Base-by-base conservation (phyloP, 2,329 filamentous ascomycete species). In the Fusarium chaquense region DNA sequence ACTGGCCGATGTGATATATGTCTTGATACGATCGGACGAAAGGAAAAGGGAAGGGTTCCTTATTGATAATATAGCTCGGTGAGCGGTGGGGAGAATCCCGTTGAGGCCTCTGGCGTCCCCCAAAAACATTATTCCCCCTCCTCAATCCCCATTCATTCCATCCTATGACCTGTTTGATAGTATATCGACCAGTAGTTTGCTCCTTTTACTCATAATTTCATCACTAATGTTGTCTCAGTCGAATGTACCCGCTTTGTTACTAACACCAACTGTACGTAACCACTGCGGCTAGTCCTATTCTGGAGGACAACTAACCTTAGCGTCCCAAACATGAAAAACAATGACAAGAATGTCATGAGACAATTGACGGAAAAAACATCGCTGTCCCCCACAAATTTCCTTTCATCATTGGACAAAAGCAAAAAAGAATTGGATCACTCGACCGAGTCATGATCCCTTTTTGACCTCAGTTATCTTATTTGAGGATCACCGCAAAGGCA, bases 191-290 rank as follows among this genome's bases (percentile, higher is more conserved):
- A 67, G 55, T 18, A 1, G 5, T 1, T 8, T 1, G 0, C 9
- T 41, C 8, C 6, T 5, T 10, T 67, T 70, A 67, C 53, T 57
- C 49, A 67, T 33, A 35, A 5, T 38, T 60, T 2, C 22, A 36
- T 58, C 41, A 70, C 45, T 57, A 67, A 32, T 26, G 18, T 18
- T 12, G 32, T 46, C 26, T 8, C 7, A 20, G 18, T 20, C n/a
- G 12, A 49, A 20, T 3, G 13, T n/a, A 11, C 28, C 35, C 13
- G 28, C 6, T n/a, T 9, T 20, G 22, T 70, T 10, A 70, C 50
- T 69, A 69, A 69, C 40, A 43, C 18, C 24, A 57, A 26, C 4
- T n/a, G 49, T 67, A 70, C 52, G 65, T 69, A 66, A 69, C 5
- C 3, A 5, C 18, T 15, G 2, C 15, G 0, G 3, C 60, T 54